Evolutionary conservation across 2,329 filamentous ascomycete genomes (phyloP), one percentile per base, ranked within the genome.

Genomic region (Pseudopithomyces chartarum): DNA sequence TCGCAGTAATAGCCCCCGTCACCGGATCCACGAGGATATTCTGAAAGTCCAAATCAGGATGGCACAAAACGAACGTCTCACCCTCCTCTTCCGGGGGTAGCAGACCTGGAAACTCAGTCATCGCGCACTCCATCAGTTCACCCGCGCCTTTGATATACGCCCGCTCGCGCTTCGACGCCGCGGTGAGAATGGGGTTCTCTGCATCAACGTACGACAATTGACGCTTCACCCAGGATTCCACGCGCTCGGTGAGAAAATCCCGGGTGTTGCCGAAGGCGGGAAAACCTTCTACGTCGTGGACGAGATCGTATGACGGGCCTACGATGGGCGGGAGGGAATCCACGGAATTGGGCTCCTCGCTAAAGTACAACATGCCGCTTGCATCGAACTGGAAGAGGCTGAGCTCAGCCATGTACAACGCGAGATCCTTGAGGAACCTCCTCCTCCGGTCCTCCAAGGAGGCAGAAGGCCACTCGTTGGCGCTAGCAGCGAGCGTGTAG

Each of bases 1-100:
- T 56, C 2, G 54, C 56, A 8, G 49, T 57, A 43, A 62, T 52
- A 6, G 53, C 17, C 12, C 55, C 58, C 3, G 45, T 42, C 2
- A 22, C n/a, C 23, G 17, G n/a, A 40, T 60, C 54, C 20, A 56
- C 48, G 19, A 60, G 17, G 52, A 66, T 60, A 47, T 66, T 66
- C 15, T 63, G 57, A 13, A 57, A 39, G 20, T 59, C 48, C 10
- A 65, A 51, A 48, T 65, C 62, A 3, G 44, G 32, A 33, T 63
- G 61, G 4, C 13, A 29, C 6, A 66, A 49, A 1, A 60, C 55
- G 36, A 65, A 65, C 2, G 55, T 56, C 48, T 67, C 61, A 2
- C 52, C 19, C 8, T 34, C 42, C 6, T 56, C 47, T 3, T 23
- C 38, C 11, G 20, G n/a, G 8, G 11, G 22, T 6, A 11, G 6